Evolutionary conservation across 805 yeast genomes (phyloP).

Genomic region (Wickerhamiella siamensis): DNA sequence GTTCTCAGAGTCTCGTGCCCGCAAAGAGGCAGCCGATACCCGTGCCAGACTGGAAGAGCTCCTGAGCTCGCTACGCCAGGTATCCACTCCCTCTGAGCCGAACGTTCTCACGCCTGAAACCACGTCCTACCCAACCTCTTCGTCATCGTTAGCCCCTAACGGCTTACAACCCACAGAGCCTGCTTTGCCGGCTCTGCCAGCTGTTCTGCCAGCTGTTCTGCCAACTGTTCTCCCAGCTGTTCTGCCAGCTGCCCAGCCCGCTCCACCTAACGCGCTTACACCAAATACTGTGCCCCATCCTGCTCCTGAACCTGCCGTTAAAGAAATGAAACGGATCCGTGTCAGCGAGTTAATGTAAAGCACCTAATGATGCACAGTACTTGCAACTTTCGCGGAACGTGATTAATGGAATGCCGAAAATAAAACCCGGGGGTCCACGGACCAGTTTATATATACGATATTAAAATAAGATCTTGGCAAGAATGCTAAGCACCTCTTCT

Average conservation of each 20-base stretch:
- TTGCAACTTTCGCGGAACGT: too few relatives aligned
- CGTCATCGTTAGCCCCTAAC: not conserved
- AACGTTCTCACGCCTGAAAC: not conserved
- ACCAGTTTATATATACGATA: too few relatives aligned
- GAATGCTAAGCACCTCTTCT: too few relatives aligned
- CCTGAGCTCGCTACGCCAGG: conserved; percentile 4
- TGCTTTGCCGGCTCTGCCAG: too few relatives aligned
- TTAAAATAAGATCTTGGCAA: too few relatives aligned
- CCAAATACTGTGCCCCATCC: not conserved
- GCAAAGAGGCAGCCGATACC: conserved; percentile 15
- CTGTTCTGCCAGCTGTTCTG: not conserved
- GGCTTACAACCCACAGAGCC: not conserved
- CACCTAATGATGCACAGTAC: too few relatives aligned
- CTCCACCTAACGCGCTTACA: not conserved
- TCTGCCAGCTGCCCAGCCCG: not conserved
- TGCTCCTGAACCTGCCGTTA: not conserved
- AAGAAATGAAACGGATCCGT: conserved; percentile 9
- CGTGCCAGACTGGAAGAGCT: conserved; percentile 5
- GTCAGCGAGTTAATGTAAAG: conserved; percentile 10
- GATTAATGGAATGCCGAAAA: too few relatives aligned
- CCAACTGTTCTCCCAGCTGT: not conserved
- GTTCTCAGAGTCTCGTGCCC: conserved; percentile 25
- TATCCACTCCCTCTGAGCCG: not conserved
- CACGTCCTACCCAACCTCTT: not conserved
- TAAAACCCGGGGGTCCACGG: too few relatives aligned